Conservation (phyloP, 2,329 filamentous ascomycete species). For the Talaromyces islandicus region DNA sequence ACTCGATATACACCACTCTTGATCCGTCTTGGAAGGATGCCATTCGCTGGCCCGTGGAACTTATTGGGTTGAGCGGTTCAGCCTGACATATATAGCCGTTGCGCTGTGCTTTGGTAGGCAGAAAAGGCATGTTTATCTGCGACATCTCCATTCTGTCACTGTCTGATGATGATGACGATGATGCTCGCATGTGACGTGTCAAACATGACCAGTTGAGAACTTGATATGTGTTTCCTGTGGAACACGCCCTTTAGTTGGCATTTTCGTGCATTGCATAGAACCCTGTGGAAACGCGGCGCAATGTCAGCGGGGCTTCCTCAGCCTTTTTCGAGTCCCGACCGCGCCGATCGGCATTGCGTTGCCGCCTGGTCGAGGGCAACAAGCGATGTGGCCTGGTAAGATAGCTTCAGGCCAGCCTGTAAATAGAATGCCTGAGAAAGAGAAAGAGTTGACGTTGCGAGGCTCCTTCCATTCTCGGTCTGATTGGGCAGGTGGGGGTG, state of each 20-base stretch:
- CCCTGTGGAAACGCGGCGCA: conserved; percentile 9
- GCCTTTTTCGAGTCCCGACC: background rate
- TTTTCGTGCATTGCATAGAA: conserved; percentile 9
- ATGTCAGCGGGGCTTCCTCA: background rate
- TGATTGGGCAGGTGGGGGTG: background rate
- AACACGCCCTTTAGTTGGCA: conserved; percentile 1
- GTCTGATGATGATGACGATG: background rate
- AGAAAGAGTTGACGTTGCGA: background rate
- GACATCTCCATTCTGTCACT: background rate
- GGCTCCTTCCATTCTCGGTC: background rate
- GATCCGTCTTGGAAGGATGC: conserved; percentile 16
- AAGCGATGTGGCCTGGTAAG: background rate
- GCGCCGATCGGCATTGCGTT: background rate
- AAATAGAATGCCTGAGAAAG: background rate
- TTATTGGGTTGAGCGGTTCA: conserved; percentile 11
- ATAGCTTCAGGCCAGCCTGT: background rate
- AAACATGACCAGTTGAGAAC: background rate
- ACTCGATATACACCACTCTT: conserved; percentile 44
- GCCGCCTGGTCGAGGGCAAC: background rate
- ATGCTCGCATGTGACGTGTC: background rate
- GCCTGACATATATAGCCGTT: background rate
- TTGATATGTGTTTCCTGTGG: background rate
- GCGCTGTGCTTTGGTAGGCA: background rate
- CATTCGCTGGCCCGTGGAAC: conserved; percentile 20
- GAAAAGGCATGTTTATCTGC: background rate